Percentiles rank a stretch among this genome's conserved stretches.
These are phyloP conservation scores for Naganishia vishniacii DNA, from an alignment of 768 basidiomycete species.

Conservation along the genomic window DNA sequence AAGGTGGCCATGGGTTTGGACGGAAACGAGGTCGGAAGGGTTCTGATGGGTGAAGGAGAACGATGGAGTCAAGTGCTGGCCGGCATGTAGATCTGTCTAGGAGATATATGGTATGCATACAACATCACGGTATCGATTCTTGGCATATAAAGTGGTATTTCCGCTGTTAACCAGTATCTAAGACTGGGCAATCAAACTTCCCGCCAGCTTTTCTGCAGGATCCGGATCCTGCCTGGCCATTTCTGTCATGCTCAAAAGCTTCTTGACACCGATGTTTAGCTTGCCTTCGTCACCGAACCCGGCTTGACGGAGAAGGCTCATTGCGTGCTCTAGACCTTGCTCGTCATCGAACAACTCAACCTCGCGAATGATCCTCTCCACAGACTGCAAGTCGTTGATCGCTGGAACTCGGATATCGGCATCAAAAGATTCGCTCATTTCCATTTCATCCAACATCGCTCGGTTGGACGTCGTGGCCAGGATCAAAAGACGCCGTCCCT, in stretches of 20 bases:
- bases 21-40: slow-evolving; percentile 74
- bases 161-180: background rate
- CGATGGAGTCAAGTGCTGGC: slow-evolving; percentile 49
- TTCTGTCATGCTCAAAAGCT: slow-evolving; percentile 80
- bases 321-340: slow-evolving; percentile 54
- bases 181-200: slow-evolving; percentile 37
- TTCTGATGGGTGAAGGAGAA: slow-evolving; percentile 70
- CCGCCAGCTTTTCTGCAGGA: slow-evolving; percentile 57
- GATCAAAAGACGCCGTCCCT: slow-evolving; percentile 87
- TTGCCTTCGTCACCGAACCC: slow-evolving; percentile 61
- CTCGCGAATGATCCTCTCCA: slow-evolving; percentile 73
- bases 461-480: slow-evolving; percentile 88
- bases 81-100: slow-evolving; percentile 30
- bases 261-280: slow-evolving; percentile 86
- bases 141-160: background rate
- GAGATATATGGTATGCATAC: background rate
- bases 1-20: slow-evolving; percentile 65
- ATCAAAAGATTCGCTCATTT: slow-evolving; percentile 83
- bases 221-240: slow-evolving; percentile 95
- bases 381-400: slow-evolving; percentile 62
- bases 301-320: slow-evolving; percentile 65
- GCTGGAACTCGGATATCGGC: slow-evolving; percentile 78
- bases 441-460: slow-evolving; percentile 77
- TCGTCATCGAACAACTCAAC: slow-evolving; percentile 66
- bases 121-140: background rate